These are phyloP conservation scores for Penicillium hordei DNA, from an alignment of 2,329 filamentous ascomycete species.

Conservation along the genomic window DNA sequence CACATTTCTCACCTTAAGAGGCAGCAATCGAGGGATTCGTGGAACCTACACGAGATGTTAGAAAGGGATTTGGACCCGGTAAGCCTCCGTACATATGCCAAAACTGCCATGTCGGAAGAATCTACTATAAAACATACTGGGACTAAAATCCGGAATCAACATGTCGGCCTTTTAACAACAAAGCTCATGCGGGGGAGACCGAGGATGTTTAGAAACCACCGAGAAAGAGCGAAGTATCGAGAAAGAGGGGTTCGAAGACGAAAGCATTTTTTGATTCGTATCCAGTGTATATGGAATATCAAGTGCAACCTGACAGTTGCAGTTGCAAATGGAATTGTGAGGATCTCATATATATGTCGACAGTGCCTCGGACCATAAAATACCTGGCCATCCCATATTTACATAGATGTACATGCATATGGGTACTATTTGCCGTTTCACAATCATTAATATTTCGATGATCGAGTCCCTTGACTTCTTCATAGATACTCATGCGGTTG, in stretches of 20 bases:
- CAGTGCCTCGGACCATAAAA: no score
- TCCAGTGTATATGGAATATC: not conserved
- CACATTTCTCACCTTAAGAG: not conserved
- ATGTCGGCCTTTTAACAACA: not conserved
- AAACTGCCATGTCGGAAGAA: not conserved
- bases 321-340: no score
- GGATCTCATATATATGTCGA: no score
- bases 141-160: not conserved
- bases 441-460: no score
- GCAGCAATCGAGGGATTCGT: not conserved
- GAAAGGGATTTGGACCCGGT: not conserved
- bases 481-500: no score
- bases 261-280: not conserved
- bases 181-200: not conserved
- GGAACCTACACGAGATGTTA: not conserved
- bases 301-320: no score
- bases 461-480: no score
- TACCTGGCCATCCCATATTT: no score
- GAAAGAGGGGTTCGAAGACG: not conserved
- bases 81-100: not conserved
- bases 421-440: no score
- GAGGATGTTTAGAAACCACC: not conserved
- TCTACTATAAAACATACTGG: slow-evolving; percentile 33
- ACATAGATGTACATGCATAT: no score
- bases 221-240: not conserved